Evolutionary conservation across 257 asterid species (phyloP).

Genomic region (Solanum pennellii): DNA sequence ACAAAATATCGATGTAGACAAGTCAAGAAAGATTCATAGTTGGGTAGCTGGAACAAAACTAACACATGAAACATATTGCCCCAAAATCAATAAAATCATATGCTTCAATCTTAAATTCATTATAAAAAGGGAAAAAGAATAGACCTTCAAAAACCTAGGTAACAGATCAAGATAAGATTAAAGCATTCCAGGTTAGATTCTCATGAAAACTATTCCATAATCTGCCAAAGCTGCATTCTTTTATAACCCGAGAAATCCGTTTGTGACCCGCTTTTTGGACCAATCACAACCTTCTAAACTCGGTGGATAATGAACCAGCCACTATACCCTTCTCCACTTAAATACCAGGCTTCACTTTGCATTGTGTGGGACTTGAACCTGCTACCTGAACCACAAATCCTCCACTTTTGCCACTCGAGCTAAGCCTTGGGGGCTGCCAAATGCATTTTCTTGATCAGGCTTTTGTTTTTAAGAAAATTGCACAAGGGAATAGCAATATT

Average conservation of each 20-base stretch:
- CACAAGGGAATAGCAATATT: neutral
- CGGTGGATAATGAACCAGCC: too few relatives aligned
- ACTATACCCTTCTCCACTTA: too few relatives aligned
- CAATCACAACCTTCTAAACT: too few relatives aligned
- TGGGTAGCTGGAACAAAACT: neutral
- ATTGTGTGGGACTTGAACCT: too few relatives aligned
- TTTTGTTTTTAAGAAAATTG: neutral
- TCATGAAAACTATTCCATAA: neutral
- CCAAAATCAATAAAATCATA: neutral
- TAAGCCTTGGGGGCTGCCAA: too few relatives aligned
- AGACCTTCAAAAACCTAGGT: neutral
- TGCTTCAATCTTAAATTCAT: neutral
- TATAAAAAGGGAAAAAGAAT: neutral
- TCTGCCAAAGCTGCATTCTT: neutral
- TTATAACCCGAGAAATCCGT: too few relatives aligned
- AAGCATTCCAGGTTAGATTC: neutral
- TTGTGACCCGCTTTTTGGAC: too few relatives aligned
- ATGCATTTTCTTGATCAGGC: neutral
- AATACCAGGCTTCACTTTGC: too few relatives aligned
- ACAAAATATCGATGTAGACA: neutral
- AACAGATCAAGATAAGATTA: neutral
- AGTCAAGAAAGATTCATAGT: neutral
- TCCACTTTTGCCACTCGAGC: too few relatives aligned
- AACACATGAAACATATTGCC: neutral
- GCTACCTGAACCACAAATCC: too few relatives aligned